Evolutionary conservation across 2,329 filamentous ascomycete species (phyloP).

Genomic region (Aspergillus oerlinghausenensis): DNA sequence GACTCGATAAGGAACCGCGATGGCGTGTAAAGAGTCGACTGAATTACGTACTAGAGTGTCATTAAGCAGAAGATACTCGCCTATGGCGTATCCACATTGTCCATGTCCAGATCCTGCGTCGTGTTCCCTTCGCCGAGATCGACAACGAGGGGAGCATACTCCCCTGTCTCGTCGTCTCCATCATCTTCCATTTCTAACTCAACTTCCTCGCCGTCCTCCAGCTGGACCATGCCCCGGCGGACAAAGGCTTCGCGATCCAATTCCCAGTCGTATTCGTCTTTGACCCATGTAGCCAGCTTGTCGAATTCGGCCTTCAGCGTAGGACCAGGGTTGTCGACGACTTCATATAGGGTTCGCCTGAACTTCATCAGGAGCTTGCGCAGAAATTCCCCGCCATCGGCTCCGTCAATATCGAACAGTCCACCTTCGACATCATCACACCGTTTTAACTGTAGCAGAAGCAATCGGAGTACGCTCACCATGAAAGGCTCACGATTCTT

Average conservation of each 20-base stretch:
- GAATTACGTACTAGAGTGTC: neutral
- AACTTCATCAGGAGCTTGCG: slow-evolving; percentile 51
- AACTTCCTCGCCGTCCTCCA: slow-evolving; percentile 61
- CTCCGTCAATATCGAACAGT: slow-evolving; percentile 53
- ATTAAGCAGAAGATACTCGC: neutral
- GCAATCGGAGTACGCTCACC: slow-evolving; percentile 44
- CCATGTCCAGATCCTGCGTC: neutral
- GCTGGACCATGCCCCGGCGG: slow-evolving; percentile 53
- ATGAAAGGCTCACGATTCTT: slow-evolving; percentile 48
- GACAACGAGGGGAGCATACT: slow-evolving; percentile 60
- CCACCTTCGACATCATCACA: slow-evolving; percentile 58
- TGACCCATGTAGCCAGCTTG: slow-evolving; percentile 52
- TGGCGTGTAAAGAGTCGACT: neutral
- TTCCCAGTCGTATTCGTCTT: slow-evolving; percentile 55
- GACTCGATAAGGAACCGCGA: neutral
- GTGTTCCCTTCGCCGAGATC: slow-evolving; percentile 36
- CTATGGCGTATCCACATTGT: neutral
- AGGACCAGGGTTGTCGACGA: slow-evolving; percentile 32
- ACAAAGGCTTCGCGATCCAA: slow-evolving; percentile 49
- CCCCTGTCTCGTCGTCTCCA: slow-evolving; percentile 60
- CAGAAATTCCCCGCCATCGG: slow-evolving; percentile 51
- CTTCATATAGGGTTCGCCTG: slow-evolving; percentile 47
- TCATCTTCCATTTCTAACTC: slow-evolving; percentile 57
- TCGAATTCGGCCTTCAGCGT: slow-evolving; percentile 50
- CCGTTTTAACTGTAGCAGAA: slow-evolving; percentile 52